Base-by-base conservation (phyloP, 331 rosid genomes). In the Saraca asoca region DNA sequence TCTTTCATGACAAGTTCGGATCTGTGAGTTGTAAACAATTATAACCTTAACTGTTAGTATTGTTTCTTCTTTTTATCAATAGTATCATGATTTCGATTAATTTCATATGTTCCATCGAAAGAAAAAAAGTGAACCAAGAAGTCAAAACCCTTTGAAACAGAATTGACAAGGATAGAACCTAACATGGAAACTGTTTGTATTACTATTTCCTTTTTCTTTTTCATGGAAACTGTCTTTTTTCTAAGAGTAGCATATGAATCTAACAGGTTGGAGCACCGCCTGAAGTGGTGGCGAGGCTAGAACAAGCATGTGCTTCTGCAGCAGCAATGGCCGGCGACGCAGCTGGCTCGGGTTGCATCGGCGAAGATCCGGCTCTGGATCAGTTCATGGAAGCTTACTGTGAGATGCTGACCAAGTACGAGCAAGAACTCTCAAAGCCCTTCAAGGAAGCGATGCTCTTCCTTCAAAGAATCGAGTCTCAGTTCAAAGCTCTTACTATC, bases 361-460 rank as follows among this genome's bases (percentile, higher is more conserved):
- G 97, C 3, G 91, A 90, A 72, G 97, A 90, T 88, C 95, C 97
- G 19, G 91, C 86, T 4, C 64, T 90, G 69, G 95, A 90, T 69
- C 97, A 90, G 88, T 90, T 90, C 85, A 90, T 90, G 97, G 97
- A 90, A 59, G 97, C 95, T 31, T 90, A 90, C 48, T 90, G 97
- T 60, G 97, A 90, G 87, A 90, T 90, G 97, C 84, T 90, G 58
- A 83, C 78, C 11, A 90, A 90, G 79, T 90, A 90, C 14, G 97
- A 87, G 62, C 95, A 87, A 71, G 97, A 90, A 61, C 89, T 90
- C 66, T 82, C 93, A 0, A 90, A 90, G 60, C 97, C 97, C 72
- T 88, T 90, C 17, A 82, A 86, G 66, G 97, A 90, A 68, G 95
- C 97, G 67, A 80, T 83, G 97, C 79, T 90, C 57, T 90, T 87